Conservation (phyloP, 148 eudicot species). For the Bassia scoparia region DNA sequence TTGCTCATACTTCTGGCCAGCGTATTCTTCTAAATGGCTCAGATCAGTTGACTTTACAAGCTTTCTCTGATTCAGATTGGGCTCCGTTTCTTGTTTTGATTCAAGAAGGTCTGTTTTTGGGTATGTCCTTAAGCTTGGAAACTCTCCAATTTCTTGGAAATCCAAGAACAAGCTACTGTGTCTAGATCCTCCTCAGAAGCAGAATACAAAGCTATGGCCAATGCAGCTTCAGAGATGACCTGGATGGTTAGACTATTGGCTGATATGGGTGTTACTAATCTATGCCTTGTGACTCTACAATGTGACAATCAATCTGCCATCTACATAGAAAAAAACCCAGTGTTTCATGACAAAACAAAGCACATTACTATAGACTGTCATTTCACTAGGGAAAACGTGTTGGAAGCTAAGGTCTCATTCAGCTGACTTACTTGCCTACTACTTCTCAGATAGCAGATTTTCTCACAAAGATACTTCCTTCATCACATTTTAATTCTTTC, state of each 20-base stretch:
- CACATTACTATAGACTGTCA: not conserved
- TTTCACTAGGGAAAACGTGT: not conserved
- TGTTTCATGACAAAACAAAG: not conserved
- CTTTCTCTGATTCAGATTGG: not conserved
- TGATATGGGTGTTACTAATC: not conserved
- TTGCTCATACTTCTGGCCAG: not conserved
- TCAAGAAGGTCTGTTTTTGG: not conserved
- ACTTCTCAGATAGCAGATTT: no score
- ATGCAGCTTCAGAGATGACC: no score
- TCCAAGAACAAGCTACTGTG: no score
- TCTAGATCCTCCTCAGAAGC: no score
- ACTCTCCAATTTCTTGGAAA: no score
- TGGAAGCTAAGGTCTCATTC: no score
- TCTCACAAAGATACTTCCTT: no score
- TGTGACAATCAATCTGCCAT: not conserved
- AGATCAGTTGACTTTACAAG: not conserved
- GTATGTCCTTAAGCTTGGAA: no score
- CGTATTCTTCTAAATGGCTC: not conserved
- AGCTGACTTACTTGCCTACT: no score
- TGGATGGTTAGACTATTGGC: not conserved
- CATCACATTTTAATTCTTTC: no score
- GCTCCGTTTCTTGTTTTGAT: not conserved
- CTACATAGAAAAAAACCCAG: not conserved
- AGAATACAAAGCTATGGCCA: no score
- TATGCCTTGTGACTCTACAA: not conserved